Percentiles rank a stretch among this genome's conserved stretches.
Conservation (phyloP, 176 grass and related monocot genomes). For the Pharus latifolius region DNA sequence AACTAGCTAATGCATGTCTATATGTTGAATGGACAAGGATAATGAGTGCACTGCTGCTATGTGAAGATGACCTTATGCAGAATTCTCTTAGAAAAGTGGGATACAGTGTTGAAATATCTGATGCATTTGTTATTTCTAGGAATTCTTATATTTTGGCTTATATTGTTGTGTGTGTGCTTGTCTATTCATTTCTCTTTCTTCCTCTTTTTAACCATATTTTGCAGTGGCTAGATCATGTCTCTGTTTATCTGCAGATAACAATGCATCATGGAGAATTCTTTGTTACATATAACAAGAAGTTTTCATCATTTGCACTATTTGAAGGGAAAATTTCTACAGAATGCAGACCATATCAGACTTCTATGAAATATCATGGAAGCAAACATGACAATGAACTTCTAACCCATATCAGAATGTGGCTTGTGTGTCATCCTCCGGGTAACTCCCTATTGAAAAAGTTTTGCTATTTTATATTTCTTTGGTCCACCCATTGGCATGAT, state of each 20-base stretch:
- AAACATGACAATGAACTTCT: constrained; percentile 40
- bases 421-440: constrained; percentile 26
- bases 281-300: constrained; percentile 48
- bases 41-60: too few species aligned
- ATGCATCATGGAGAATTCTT: constrained; percentile 42
- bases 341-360: constrained; percentile 46
- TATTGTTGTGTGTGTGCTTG: neutral
- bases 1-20: too few species aligned
- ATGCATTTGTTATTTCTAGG: too few species aligned
- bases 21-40: too few species aligned
- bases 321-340: constrained; percentile 36
- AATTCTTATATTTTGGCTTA: neutral
- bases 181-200: neutral
- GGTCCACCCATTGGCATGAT: neutral
- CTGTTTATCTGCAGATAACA: constrained; percentile 51
- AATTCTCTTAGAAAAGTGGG: too few species aligned
- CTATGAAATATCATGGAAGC: constrained; percentile 36
- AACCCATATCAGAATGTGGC: constrained; percentile 48
- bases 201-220: neutral
- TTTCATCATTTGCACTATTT: constrained; percentile 83
- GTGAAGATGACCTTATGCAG: too few species aligned
- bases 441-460: constrained; percentile 4
- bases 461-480: neutral
- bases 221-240: neutral
- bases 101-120: too few species aligned